These are phyloP conservation scores for Talaromyces piceae DNA, from an alignment of 2,329 filamentous ascomycete genomes.

Conservation along the genomic window DNA sequence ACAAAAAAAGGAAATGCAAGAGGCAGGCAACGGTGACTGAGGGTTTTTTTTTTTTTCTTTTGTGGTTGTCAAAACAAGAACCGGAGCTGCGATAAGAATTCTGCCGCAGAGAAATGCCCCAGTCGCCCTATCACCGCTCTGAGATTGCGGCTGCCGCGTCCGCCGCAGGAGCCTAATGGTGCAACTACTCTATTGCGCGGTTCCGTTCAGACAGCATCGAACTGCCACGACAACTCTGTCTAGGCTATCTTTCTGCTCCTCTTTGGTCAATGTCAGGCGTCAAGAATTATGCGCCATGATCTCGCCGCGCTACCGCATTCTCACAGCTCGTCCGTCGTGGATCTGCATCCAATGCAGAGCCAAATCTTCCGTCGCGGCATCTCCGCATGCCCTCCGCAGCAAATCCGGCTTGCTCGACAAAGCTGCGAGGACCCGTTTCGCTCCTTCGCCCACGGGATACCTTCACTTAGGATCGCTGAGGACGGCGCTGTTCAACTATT, in stretches of 20 bases:
- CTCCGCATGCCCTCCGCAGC: constrained; percentile 18
- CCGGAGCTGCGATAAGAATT: constrained; percentile 3
- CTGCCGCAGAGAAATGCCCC: not conserved
- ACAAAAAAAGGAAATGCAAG: not conserved
- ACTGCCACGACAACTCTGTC: not conserved
- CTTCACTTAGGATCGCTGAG: constrained; percentile 85
- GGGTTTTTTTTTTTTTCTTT: no score
- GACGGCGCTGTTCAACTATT: constrained; percentile 91
- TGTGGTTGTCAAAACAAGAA: not conserved
- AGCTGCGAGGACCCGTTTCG: constrained; percentile 76
- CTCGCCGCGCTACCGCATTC: not conserved
- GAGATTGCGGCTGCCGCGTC: not conserved
- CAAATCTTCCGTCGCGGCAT: constrained; percentile 20
- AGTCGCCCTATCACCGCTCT: not conserved
- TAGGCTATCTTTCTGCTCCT: not conserved
- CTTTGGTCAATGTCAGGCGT: not conserved
- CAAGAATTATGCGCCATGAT: not conserved
- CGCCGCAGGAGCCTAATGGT: no score
- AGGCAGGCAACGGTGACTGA: not conserved
- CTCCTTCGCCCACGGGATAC: constrained; percentile 90
- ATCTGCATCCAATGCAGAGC: constrained; percentile 29
- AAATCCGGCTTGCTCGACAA: constrained; percentile 32
- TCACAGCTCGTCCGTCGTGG: constrained; percentile 21
- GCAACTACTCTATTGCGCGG: no score
- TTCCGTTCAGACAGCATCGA: not conserved